Percentiles rank a stretch among this genome's conserved stretches.
phyloP scores from a whole-genome alignment of 495 filamentous ascomycete species.

The Emericellopsis terricola region DNA sequence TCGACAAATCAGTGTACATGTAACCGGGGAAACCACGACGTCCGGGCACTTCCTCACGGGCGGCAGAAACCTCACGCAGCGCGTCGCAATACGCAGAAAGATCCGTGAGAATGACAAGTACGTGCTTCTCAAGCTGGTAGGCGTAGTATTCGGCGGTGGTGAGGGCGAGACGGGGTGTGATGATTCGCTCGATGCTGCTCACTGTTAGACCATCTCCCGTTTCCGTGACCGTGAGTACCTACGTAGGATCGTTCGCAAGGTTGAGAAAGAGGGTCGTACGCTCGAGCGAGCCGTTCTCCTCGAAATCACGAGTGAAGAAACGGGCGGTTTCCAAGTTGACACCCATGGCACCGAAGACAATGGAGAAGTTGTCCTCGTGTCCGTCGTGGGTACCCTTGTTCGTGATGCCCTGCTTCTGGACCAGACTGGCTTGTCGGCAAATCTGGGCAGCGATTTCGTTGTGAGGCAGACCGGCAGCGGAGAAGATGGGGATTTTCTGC shows the following conservation, averaged over 20 bases:
- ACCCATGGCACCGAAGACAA: constrained; percentile 99
- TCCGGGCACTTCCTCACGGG: constrained; percentile 97
- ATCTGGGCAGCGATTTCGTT: constrained; percentile 99
- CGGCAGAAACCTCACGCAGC: constrained; percentile 92
- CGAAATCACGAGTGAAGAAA: constrained; percentile 97
- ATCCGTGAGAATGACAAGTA: constrained; percentile 95
- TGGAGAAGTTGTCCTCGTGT: constrained; percentile 98
- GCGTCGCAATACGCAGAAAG: constrained; percentile 97
- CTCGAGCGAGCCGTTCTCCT: constrained; percentile 98
- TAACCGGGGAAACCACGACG: constrained; percentile 99
- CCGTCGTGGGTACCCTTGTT: constrained; percentile 93
- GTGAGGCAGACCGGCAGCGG: constrained; percentile 91
- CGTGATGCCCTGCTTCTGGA: constrained; percentile 52
- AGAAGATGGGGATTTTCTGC: constrained; percentile 99
- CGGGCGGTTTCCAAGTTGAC: constrained; percentile 98
- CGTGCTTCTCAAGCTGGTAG: constrained; percentile 99
- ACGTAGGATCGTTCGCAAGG: constrained; percentile 97
- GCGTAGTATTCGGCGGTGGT: constrained; percentile 99
- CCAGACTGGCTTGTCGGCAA: constrained; percentile 86
- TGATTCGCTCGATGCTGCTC: constrained; percentile 92
- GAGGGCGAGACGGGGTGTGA: constrained; percentile 93
- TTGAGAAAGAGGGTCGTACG: constrained; percentile 95
- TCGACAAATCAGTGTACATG: constrained; percentile 99
- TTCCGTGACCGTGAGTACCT: constrained; percentile 13
- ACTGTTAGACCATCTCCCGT: background rate